These are phyloP conservation scores for Hydrangea macrophylla DNA, from an alignment of 148 eudicot genomes.

Conservation along the genomic window DNA sequence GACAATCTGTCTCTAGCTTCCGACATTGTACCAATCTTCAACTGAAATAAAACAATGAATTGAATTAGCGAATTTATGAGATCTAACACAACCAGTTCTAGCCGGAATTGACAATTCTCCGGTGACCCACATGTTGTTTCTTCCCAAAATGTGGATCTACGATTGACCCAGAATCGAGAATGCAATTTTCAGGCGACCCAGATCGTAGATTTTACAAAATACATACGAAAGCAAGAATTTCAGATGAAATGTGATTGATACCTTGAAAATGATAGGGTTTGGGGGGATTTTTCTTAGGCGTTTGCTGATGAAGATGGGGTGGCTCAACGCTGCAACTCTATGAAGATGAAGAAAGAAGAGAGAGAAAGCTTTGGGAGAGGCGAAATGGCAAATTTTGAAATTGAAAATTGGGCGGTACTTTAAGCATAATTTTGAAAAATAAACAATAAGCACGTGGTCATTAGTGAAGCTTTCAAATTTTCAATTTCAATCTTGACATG, in stretches of 20 bases:
- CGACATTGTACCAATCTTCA: slow-evolving; percentile 30
- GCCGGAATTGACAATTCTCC: too few species aligned
- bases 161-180: neutral
- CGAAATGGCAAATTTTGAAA: slow-evolving; percentile 31
- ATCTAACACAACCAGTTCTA: too few species aligned
- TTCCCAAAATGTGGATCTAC: neutral
- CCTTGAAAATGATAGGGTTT: slow-evolving; percentile 8
- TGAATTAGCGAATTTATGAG: neutral
- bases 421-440: neutral
- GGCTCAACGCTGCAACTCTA: neutral
- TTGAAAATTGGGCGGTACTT: slow-evolving; percentile 29
- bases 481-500: neutral
- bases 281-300: neutral
- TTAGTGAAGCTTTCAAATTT: neutral
- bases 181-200: too few species aligned
- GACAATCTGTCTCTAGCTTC: slow-evolving; percentile 72
- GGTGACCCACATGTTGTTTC: neutral
- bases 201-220: neutral
- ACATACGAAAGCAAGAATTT: neutral
- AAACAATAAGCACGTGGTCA: neutral
- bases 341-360: neutral
- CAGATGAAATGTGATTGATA: neutral
- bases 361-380: slow-evolving; percentile 18
- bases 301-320: neutral
- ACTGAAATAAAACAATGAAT: neutral